Evolutionary conservation across 495 filamentous ascomycete genomes (phyloP).

Genomic region (Rusavskia elegans): DNA sequence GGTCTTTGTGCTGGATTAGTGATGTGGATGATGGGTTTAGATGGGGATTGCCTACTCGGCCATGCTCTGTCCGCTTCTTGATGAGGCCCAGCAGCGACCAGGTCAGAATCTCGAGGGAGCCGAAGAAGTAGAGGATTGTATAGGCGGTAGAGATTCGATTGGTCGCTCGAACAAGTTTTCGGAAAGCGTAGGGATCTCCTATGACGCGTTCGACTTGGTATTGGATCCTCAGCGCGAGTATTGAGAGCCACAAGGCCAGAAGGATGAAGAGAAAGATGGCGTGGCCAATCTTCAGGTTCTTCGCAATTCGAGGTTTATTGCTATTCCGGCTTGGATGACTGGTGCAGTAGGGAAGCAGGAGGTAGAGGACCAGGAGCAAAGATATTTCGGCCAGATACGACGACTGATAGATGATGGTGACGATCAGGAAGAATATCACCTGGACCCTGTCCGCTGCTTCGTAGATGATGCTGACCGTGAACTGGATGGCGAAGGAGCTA

Average conservation of each 20-base stretch:
- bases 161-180: not conserved
- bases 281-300: not conserved
- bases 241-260: not conserved
- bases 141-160: not conserved
- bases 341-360: not conserved
- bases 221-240: not conserved
- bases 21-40: not conserved
- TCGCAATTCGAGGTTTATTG: not conserved
- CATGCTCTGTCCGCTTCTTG: not conserved
- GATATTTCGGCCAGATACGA: not conserved
- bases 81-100: not conserved
- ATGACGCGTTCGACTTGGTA: not conserved
- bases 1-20: not conserved
- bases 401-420: not conserved
- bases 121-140: not conserved
- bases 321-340: not conserved
- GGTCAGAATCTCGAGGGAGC: not conserved
- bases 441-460: not conserved
- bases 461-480: not conserved
- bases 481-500: not conserved
- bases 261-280: not conserved
- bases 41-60: not conserved
- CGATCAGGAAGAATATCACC: not conserved
- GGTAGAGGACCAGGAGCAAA: not conserved
- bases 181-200: not conserved